These are phyloP conservation scores for Cyclotella cryptica DNA, from an alignment of 108 stramenopile genomes.

Conservation along the genomic window DNA sequence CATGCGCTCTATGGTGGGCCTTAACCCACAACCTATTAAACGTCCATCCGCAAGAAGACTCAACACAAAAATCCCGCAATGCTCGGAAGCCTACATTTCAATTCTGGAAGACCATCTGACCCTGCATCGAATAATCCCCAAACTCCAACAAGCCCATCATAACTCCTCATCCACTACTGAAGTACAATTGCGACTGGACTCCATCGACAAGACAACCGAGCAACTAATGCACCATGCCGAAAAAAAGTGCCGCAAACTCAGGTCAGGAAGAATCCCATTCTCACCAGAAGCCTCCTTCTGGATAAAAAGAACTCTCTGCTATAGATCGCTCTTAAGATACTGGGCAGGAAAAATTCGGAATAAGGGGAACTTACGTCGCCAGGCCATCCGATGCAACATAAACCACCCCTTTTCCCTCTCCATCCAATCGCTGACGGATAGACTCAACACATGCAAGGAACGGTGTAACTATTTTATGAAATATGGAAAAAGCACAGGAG, in stretches of 20 bases:
- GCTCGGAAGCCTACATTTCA: conserved; percentile 3
- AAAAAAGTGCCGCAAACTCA: conserved; percentile 29
- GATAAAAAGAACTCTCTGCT: too few species aligned
- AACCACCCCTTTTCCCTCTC: not conserved
- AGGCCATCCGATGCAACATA: not conserved
- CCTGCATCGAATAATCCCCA: conserved; percentile 1
- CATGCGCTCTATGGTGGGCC: conserved; percentile 16
- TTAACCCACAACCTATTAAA: not conserved
- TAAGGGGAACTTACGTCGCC: conserved; percentile 10
- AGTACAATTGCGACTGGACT: not conserved
- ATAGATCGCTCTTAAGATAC: not conserved
- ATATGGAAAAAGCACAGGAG: conserved; percentile 16
- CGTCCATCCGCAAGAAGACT: conserved; percentile 2
- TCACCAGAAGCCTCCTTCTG: too few species aligned
- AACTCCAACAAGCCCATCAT: not conserved
- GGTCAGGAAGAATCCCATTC: too few species aligned
- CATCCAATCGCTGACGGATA: not conserved
- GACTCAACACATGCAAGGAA: conserved; percentile 13
- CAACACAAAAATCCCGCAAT: conserved; percentile 7
- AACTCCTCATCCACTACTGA: not conserved
- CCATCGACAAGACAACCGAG: not conserved
- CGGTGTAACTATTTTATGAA: conserved; percentile 6
- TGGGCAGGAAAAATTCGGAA: not conserved
- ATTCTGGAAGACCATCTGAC: not conserved
- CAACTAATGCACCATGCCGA: conserved; percentile 6